Percentiles rank a stretch among this genome's conserved stretches.
phyloP scores from a whole-genome alignment of 2,329 filamentous ascomycete genomes.

The Xylaria sp. region DNA sequence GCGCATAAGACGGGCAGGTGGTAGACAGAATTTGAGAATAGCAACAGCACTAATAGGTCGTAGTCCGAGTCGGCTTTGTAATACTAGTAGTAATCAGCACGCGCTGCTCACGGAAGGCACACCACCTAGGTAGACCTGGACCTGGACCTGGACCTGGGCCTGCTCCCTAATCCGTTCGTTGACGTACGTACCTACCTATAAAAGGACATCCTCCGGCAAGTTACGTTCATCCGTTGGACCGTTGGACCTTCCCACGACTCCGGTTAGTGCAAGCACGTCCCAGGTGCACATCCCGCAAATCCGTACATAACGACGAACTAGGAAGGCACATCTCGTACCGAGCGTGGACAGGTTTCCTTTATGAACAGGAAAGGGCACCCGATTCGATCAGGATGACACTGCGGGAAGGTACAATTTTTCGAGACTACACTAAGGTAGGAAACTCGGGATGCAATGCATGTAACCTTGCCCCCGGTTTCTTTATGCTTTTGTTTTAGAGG shows the following conservation, averaged over 20 bases:
- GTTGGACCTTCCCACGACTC: too few species aligned
- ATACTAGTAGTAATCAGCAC: not conserved
- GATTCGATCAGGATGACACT: not conserved
- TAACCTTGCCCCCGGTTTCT: conserved; percentile 12
- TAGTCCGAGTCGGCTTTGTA: not conserved
- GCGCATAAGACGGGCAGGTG: not conserved
- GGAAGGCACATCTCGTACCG: too few species aligned
- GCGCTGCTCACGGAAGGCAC: not conserved
- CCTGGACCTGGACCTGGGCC: too few species aligned
- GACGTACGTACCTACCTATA: too few species aligned
- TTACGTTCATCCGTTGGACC: too few species aligned
- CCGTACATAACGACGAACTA: too few species aligned
- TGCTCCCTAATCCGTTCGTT: too few species aligned
- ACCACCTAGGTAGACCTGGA: not conserved
- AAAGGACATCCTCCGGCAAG: too few species aligned
- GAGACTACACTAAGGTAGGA: not conserved
- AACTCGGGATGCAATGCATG: conserved; percentile 3
- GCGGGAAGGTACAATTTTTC: not conserved
- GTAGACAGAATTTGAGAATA: not conserved
- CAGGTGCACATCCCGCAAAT: too few species aligned
- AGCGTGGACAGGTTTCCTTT: not conserved
- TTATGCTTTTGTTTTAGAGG: not conserved
- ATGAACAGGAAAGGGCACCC: not conserved
- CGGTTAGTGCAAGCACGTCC: too few species aligned
- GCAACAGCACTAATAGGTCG: not conserved